These are phyloP conservation scores for Phanerochaete carnosa DNA, from an alignment of 768 basidiomycete genomes.

Conservation along the genomic window DNA sequence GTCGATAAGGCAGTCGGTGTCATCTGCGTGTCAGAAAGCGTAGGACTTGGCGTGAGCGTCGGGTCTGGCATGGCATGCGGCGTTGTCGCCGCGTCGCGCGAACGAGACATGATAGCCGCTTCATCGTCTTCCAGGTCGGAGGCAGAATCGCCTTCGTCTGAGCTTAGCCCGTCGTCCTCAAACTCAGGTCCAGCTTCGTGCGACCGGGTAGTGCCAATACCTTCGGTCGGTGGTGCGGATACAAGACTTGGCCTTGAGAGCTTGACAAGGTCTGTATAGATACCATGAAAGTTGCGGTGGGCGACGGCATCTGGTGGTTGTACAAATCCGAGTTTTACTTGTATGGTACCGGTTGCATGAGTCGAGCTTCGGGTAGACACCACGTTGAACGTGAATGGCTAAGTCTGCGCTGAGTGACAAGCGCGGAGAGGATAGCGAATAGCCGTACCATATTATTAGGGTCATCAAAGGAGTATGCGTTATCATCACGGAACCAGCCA, in stretches of 20 bases:
- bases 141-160: conserved; percentile 42
- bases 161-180: conserved; percentile 76
- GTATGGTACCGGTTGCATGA: conserved; percentile 48
- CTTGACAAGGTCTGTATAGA: conserved; percentile 62
- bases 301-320: conserved; percentile 37
- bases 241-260: conserved; percentile 64
- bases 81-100: background rate
- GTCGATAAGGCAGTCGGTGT: background rate
- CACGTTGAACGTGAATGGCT: conserved; percentile 48
- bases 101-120: conserved; percentile 23
- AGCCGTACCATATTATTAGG: conserved; percentile 62
- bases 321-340: conserved; percentile 62
- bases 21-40: background rate
- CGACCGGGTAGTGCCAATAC: conserved; percentile 79
- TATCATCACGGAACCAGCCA: conserved; percentile 68
- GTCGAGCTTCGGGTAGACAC: conserved; percentile 46
- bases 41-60: background rate
- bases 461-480: conserved; percentile 54
- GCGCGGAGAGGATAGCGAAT: background rate
- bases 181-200: conserved; percentile 50
- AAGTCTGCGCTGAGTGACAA: conserved; percentile 19
- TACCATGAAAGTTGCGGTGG: conserved; percentile 52
- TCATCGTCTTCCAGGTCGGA: conserved; percentile 32
- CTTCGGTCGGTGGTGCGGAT: conserved; percentile 84
- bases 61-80: background rate